Conservation (phyloP, 495 filamentous ascomycete species). For the Beverwykella pulmonaria region DNA sequence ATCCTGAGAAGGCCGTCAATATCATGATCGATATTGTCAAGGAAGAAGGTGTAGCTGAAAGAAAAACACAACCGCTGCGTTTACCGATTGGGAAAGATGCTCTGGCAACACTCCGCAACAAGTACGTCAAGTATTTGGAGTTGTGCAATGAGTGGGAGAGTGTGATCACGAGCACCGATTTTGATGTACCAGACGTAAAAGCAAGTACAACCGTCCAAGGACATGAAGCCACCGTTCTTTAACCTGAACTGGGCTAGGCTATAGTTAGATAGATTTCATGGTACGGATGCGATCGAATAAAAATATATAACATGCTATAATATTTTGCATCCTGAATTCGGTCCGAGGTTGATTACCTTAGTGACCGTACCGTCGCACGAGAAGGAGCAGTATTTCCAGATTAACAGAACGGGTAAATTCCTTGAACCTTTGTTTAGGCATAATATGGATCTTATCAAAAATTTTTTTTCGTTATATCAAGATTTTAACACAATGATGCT, state of each 20-base stretch:
- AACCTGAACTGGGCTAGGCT: slow-evolving; percentile 3
- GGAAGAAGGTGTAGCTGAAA: slow-evolving; percentile 42
- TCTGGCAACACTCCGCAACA: slow-evolving; percentile 40
- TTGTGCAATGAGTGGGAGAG: slow-evolving; percentile 45
- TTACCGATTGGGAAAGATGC: slow-evolving; percentile 49
- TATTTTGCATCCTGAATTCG: not conserved
- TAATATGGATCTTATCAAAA: not conserved
- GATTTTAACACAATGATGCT: too few species aligned
- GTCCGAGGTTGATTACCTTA: not conserved
- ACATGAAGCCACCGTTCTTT: slow-evolving; percentile 12
- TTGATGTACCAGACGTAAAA: slow-evolving; percentile 15
- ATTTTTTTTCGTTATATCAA: too few species aligned
- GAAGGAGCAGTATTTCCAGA: too few species aligned
- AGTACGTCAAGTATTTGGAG: slow-evolving; percentile 43
- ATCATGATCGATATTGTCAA: slow-evolving; percentile 50
- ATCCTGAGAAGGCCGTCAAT: slow-evolving; percentile 45
- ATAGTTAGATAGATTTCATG: not conserved
- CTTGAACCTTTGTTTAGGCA: not conserved
- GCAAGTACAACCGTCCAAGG: slow-evolving; percentile 6
- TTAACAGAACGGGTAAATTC: not conserved
- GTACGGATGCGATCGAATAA: not conserved
- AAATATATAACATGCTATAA: not conserved
- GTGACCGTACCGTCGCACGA: not conserved
- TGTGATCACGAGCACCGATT: slow-evolving; percentile 32
- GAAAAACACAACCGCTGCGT: slow-evolving; percentile 39